These are phyloP conservation scores for Phellinidium pouzarii DNA, from an alignment of 1,284 basidiomycete genomes.

Conservation along the genomic window DNA sequence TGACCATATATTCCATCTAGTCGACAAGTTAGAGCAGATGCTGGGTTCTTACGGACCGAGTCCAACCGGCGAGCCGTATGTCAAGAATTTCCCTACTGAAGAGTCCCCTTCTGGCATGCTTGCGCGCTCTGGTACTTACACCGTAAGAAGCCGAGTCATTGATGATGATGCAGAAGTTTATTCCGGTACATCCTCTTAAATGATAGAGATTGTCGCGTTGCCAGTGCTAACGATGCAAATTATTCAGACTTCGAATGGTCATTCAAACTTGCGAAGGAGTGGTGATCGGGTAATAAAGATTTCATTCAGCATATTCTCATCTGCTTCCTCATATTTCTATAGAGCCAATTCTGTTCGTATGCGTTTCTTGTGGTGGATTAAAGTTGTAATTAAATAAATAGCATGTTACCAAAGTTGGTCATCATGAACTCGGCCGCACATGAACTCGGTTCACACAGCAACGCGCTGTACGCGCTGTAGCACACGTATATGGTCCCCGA, in stretches of 20 bases:
- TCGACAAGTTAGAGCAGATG: conserved; percentile 88
- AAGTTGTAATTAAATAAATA: conserved; percentile 12
- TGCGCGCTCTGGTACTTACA: conserved; percentile 72
- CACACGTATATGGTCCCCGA: conserved; percentile 1
- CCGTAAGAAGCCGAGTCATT: conserved; percentile 70
- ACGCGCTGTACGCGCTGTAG: conserved; percentile 12
- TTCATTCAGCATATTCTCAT: neutral
- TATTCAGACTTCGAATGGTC: conserved; percentile 72
- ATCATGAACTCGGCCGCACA: neutral
- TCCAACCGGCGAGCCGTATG: conserved; percentile 51
- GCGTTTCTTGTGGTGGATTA: conserved; percentile 4
- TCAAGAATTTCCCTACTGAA: conserved; percentile 69
- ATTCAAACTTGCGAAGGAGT: conserved; percentile 80
- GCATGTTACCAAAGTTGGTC: neutral
- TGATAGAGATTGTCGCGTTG: neutral
- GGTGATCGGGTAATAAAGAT: conserved; percentile 35
- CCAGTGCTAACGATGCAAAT: conserved; percentile 13
- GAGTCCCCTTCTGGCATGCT: conserved; percentile 78
- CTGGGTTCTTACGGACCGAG: conserved; percentile 79
- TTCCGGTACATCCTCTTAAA: conserved; percentile 46
- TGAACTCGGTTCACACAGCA: conserved; percentile 15
- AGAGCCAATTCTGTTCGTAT: conserved; percentile 6
- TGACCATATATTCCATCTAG: conserved; percentile 32
- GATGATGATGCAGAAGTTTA: conserved; percentile 79
- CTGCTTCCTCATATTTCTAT: conserved; percentile 6